phyloP scores from a whole-genome alignment of 2,329 filamentous ascomycete genomes.

The Ambrosiella beaveri region DNA sequence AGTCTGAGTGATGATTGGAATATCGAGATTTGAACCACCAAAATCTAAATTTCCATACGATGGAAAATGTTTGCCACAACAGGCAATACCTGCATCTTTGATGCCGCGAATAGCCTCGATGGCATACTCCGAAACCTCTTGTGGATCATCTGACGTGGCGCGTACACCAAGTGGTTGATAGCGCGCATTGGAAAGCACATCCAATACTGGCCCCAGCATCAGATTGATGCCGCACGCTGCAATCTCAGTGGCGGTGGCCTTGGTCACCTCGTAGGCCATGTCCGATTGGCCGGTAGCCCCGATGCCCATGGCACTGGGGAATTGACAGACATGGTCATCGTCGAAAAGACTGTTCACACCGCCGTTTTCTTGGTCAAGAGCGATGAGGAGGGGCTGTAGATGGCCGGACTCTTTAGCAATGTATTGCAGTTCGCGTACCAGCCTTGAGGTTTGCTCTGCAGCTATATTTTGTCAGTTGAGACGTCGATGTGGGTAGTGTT shows the following conservation, averaged over 20 bases:
- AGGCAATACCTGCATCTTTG: slow-evolving; percentile 74
- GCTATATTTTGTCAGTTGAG: slow-evolving; percentile 36
- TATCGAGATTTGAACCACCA: slow-evolving; percentile 73
- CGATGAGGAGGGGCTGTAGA: slow-evolving; percentile 74
- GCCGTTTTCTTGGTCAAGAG: slow-evolving; percentile 92
- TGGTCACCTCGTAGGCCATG: slow-evolving; percentile 75
- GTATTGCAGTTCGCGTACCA: slow-evolving; percentile 82
- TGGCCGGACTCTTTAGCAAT: slow-evolving; percentile 85
- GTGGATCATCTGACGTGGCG: slow-evolving; percentile 80
- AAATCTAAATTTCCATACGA: slow-evolving; percentile 94
- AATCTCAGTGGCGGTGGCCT: slow-evolving; percentile 83
- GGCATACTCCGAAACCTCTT: slow-evolving; percentile 84
- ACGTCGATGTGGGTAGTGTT: neutral
- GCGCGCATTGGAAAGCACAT: slow-evolving; percentile 82
- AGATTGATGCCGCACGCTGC: slow-evolving; percentile 88
- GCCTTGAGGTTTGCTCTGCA: slow-evolving; percentile 70
- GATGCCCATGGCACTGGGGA: slow-evolving; percentile 90
- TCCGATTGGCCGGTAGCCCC: slow-evolving; percentile 79
- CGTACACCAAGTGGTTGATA: slow-evolving; percentile 83
- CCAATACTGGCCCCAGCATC: slow-evolving; percentile 83
- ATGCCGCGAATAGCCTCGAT: slow-evolving; percentile 85
- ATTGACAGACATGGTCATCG: slow-evolving; percentile 88
- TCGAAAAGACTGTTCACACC: slow-evolving; percentile 94
- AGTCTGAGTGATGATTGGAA: slow-evolving; percentile 90
- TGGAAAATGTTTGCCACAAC: slow-evolving; percentile 90